These are phyloP conservation scores for Phytopythium helicoides DNA, from an alignment of 352 stramenopile species.

Conservation along the genomic window DNA sequence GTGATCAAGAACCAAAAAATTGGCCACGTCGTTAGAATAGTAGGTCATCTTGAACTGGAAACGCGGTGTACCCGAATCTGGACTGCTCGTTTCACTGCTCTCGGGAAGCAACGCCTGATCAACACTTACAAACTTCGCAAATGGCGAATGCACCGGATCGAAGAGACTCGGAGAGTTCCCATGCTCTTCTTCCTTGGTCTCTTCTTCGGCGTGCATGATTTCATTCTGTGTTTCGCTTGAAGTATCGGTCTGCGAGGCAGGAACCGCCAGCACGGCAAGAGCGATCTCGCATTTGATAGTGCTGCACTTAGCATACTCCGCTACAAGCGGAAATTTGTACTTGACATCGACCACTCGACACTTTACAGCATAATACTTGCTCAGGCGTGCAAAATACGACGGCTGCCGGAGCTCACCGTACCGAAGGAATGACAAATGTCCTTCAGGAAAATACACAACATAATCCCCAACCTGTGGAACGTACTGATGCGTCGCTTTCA, in stretches of 20 bases:
- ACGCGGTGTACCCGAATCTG: constrained; percentile 19
- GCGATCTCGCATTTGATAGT: constrained; percentile 73
- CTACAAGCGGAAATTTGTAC: constrained; percentile 67
- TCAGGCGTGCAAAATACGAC: constrained; percentile 48
- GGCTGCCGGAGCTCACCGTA: constrained; percentile 35
- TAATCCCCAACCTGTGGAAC: constrained; percentile 81
- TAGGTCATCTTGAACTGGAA: constrained; percentile 69
- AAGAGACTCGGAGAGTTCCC: constrained; percentile 24
- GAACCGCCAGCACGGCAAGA: constrained; percentile 59
- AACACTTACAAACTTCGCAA: constrained; percentile 68
- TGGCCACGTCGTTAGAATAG: constrained; percentile 77
- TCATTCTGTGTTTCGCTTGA: constrained; percentile 18
- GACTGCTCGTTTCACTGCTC: constrained; percentile 14
- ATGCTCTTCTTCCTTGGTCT: constrained; percentile 44
- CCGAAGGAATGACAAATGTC: constrained; percentile 51
- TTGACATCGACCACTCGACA: constrained; percentile 73
- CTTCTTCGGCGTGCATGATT: constrained; percentile 32
- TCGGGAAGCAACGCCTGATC: constrained; percentile 48
- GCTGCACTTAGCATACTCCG: constrained; percentile 53
- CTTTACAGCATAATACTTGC: constrained; percentile 66
- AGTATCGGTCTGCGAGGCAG: constrained; percentile 27
- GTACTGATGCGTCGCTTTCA: constrained; percentile 61
- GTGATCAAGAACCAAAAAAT: constrained; percentile 86
- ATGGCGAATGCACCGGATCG: constrained; percentile 37
- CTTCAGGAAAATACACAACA: constrained; percentile 80